Evolutionary conservation across 1,284 basidiomycete genomes (phyloP), one percentile per base, ranked within the genome.

Genomic region (Fomes fomentarius): DNA sequence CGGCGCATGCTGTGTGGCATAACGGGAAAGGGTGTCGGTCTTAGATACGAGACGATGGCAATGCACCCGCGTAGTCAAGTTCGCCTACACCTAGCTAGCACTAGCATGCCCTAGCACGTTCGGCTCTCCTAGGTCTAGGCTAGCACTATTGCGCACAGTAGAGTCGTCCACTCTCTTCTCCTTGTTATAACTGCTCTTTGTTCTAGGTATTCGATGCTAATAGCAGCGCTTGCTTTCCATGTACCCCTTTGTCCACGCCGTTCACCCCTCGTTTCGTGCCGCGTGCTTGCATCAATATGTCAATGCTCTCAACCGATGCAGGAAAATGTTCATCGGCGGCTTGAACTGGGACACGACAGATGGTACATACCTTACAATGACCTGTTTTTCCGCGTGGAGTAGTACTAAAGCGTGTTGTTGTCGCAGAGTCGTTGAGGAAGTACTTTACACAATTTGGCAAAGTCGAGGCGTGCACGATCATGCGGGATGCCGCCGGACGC

Each of bases 331-430:
- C 79, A 91, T 98, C 71, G 95, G 95, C 67, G 95, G 95, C 71
- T 82, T 98, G 63, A 96, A 94, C 79, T 98, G 95, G 95, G 94
- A 97, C 76, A 98, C 95, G 66, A 94, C 92, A 76, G 96, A 98
- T 82, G 94, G 94, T 87, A 84, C 72, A 69, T 70, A 78, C 68
- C 68, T 68, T 73, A 71, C 66, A 69, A 66, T 57, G 63, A 47
- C 42, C 48, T 46, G 46, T 53, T 52, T 37, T 44, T 28, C 39
- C 40, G 56, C 47, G 42, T 40, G 38, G 38, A 30, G 63, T 67
- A 66, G 66, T 63, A 60, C 69, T 71, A 62, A 70, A 70, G 56
- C 55, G 52, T 24, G 45, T 58, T 24, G 45, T 58, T 48, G 44
- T 69, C 69, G 67, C 71, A 87, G 86, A 89, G 73, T 83, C 84